Percentiles rank a stretch among this genome's conserved stretches.
phyloP scores from a whole-genome alignment of 352 stramenopile species.

The Phytophthora sojae region DNA sequence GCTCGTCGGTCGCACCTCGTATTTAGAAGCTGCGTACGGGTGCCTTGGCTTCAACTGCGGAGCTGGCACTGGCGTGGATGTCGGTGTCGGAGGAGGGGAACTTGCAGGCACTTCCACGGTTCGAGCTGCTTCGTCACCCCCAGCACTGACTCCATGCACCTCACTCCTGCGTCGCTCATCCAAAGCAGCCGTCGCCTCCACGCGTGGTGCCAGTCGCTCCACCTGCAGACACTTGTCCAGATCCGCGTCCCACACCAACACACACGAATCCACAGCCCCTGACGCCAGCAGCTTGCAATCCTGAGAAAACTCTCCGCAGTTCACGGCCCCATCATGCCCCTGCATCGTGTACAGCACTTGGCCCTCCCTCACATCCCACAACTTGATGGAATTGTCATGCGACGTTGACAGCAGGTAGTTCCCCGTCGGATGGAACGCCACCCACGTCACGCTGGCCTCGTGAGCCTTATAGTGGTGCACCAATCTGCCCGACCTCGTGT shows the following conservation, averaged over 20 bases:
- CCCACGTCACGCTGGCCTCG: constrained; percentile 72
- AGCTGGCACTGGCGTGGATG: constrained; percentile 34
- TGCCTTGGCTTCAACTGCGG: constrained; percentile 52
- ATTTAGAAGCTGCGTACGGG: constrained; percentile 46
- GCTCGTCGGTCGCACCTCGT: constrained; percentile 37
- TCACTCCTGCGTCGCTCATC: no score
- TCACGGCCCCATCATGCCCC: constrained; percentile 82
- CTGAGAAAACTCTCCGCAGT: constrained; percentile 73
- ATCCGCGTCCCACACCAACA: constrained; percentile 90
- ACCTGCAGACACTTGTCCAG: constrained; percentile 78
- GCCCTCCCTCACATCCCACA: constrained; percentile 94
- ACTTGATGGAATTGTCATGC: constrained; percentile 89
- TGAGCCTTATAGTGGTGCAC: constrained; percentile 95
- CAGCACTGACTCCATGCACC: neutral
- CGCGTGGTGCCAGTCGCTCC: constrained; percentile 26
- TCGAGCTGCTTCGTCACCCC: neutral
- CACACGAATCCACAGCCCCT: constrained; percentile 76
- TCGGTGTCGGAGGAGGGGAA: constrained; percentile 50
- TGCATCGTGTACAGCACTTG: constrained; percentile 94
- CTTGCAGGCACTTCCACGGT: neutral
- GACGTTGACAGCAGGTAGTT: constrained; percentile 93
- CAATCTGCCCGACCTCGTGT: constrained; percentile 79
- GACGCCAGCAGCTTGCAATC: constrained; percentile 76
- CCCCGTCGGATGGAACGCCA: constrained; percentile 92
- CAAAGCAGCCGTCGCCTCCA: constrained; percentile 4